Percentiles rank a stretch among this genome's conserved stretches.
phyloP scores from a whole-genome alignment of 2,329 filamentous ascomycete genomes.

The Trichophyton benhamiae region DNA sequence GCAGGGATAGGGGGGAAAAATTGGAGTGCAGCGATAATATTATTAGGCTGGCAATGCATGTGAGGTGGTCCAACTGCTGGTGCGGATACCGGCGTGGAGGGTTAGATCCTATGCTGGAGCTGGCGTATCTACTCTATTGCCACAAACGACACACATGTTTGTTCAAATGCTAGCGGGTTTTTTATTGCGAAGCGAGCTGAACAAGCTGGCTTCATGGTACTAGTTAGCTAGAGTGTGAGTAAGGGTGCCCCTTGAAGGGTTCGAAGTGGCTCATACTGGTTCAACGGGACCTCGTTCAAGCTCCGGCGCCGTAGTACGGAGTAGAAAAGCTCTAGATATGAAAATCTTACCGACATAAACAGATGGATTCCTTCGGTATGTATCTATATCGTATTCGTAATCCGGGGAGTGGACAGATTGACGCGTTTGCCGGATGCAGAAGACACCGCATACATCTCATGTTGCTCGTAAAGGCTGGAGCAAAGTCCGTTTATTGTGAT shows the following conservation, averaged over 20 bases:
- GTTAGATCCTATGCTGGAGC: neutral
- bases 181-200: no score
- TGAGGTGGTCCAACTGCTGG: neutral
- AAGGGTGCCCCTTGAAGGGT: neutral
- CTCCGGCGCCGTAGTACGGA: no score
- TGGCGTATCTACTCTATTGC: neutral
- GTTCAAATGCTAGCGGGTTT: no score
- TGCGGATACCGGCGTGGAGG: neutral
- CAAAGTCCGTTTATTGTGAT: neutral
- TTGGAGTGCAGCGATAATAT: neutral
- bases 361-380: neutral
- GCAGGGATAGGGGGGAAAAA: neutral
- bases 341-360: neutral
- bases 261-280: neutral
- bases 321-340: neutral
- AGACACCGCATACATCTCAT: neutral
- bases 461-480: neutral
- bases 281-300: neutral
- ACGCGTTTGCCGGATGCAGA: neutral
- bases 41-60: neutral
- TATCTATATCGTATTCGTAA: neutral
- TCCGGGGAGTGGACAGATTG: neutral
- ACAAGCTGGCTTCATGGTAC: no score
- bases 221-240: neutral
- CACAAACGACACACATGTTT: neutral